phyloP scores from a whole-genome alignment of 2,329 filamentous ascomycete genomes.

The Leptographium galeiforme region DNA sequence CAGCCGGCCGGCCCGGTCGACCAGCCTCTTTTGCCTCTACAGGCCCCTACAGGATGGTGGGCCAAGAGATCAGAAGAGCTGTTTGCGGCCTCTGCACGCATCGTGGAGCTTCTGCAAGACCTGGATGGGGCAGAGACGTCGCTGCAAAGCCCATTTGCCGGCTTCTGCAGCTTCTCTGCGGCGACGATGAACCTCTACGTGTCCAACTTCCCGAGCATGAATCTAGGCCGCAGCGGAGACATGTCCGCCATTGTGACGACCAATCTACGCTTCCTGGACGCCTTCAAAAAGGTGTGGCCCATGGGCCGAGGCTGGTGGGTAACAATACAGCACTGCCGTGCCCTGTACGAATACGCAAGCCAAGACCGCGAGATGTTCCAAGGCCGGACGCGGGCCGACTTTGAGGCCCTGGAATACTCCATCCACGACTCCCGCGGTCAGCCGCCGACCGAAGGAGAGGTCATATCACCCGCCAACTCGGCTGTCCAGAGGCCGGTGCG shows the following conservation, averaged over 20 bases:
- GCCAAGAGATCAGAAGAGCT: conserved; percentile 22
- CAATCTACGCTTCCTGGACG: conserved; percentile 4
- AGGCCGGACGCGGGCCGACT: conserved; percentile 6
- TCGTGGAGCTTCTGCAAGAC: conserved; percentile 22
- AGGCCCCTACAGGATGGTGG: conserved; percentile 15
- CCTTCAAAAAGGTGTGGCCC: conserved; percentile 1
- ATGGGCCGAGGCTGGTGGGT: conserved; percentile 9
- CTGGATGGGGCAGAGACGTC: conserved; percentile 22
- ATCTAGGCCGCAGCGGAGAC: conserved; percentile 18
- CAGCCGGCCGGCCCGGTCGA: conserved; percentile 16
- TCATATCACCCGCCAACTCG: neutral
- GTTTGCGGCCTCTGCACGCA: conserved; percentile 22
- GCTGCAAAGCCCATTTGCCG: conserved; percentile 27
- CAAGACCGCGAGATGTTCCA: neutral
- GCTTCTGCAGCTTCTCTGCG: conserved; percentile 31
- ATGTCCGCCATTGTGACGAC: neutral
- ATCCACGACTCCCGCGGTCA: conserved; percentile 6
- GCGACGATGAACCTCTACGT: conserved; percentile 28
- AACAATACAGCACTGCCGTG: conserved; percentile 4
- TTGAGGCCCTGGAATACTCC: conserved; percentile 7
- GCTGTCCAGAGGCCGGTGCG: neutral
- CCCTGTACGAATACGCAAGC: conserved; percentile 2
- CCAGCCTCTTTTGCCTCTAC: neutral
- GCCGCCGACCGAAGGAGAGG: neutral
- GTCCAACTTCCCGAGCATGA: conserved; percentile 26